Conservation (phyloP, 1,139 yeast species). For the Suhomyces choctaworum region DNA sequence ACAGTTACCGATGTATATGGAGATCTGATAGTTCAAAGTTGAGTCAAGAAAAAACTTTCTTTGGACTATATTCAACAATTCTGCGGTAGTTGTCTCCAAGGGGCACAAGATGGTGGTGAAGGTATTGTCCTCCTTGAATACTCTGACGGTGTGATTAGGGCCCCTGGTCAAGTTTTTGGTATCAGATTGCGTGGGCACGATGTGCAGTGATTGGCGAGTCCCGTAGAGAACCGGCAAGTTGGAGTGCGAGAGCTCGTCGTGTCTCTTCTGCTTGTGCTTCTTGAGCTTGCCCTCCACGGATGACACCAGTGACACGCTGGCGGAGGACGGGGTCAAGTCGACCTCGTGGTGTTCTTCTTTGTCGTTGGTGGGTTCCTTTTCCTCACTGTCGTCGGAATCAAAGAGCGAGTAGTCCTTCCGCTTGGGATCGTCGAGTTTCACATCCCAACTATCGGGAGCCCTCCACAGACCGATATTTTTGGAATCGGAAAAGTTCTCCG, state of each 20-base stretch:
- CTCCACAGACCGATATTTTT: conserved; percentile 44
- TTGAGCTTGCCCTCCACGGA: conserved; percentile 8
- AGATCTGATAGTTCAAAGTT: conserved; percentile 70
- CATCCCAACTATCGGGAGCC: conserved; percentile 84
- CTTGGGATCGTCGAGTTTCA: conserved; percentile 38
- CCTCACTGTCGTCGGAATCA: conserved; percentile 24
- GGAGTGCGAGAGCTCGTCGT: conserved; percentile 2
- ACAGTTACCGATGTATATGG: conserved; percentile 77
- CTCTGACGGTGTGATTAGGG: conserved; percentile 58
- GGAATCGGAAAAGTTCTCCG: conserved; percentile 6
- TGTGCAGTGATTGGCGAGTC: conserved; percentile 28
- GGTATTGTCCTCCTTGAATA: conserved; percentile 78
- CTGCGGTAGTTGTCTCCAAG: conserved; percentile 73
- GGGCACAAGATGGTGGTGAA: conserved; percentile 80
- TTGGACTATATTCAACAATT: conserved; percentile 65
- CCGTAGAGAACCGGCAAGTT: conserved; percentile 43
- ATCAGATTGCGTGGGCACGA: conserved; percentile 20
- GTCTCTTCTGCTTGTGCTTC: conserved; percentile 2
- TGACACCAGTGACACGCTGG: conserved; percentile 8
- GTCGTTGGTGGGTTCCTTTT: conserved; percentile 14
- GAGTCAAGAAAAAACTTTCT: conserved; percentile 76
- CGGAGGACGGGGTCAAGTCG: conserved; percentile 8
- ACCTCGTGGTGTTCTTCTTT: conserved; percentile 13
- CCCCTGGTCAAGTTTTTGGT: conserved; percentile 24
- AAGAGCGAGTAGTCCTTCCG: conserved; percentile 12